Percentiles rank a stretch among this genome's conserved stretches.
These are phyloP conservation scores for Tolypocladium ovalisporum DNA, from an alignment of 2,329 filamentous ascomycete genomes.

Conservation along the genomic window DNA sequence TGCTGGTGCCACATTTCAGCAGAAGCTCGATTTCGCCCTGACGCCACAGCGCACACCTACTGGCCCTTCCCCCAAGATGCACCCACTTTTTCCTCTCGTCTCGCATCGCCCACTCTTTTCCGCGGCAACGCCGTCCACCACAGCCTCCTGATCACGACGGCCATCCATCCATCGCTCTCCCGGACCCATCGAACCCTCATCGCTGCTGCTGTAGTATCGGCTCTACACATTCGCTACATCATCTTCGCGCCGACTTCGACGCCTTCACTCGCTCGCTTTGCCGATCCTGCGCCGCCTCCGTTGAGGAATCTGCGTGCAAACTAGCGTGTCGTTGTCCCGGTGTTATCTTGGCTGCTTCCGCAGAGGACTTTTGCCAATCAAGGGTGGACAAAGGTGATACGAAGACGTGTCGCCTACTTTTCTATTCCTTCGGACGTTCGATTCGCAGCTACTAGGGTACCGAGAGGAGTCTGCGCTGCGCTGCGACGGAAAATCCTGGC, in stretches of 20 bases:
- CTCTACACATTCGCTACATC: neutral
- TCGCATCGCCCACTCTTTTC: neutral
- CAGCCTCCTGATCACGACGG: neutral
- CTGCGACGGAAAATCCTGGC: neutral
- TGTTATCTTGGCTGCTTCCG: neutral
- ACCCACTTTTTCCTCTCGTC: neutral
- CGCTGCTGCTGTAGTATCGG: neutral
- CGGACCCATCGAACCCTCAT: neutral
- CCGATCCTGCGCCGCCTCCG: neutral
- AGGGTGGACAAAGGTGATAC: neutral
- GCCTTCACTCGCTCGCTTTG: neutral
- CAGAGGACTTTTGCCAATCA: neutral
- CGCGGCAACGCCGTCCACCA: constrained; percentile 5
- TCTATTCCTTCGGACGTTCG: neutral
- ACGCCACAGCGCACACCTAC: neutral
- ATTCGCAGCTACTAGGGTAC: neutral
- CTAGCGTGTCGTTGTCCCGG: neutral
- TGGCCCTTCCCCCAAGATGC: neutral
- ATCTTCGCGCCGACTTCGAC: neutral
- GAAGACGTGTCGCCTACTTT: neutral
- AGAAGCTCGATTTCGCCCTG: neutral
- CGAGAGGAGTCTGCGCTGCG: neutral
- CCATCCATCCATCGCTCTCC: neutral
- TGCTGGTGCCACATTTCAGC: neutral
- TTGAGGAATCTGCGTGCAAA: neutral